phyloP scores from a whole-genome alignment of 768 basidiomycete genomes.

The Hypsizygus marmoreus region DNA sequence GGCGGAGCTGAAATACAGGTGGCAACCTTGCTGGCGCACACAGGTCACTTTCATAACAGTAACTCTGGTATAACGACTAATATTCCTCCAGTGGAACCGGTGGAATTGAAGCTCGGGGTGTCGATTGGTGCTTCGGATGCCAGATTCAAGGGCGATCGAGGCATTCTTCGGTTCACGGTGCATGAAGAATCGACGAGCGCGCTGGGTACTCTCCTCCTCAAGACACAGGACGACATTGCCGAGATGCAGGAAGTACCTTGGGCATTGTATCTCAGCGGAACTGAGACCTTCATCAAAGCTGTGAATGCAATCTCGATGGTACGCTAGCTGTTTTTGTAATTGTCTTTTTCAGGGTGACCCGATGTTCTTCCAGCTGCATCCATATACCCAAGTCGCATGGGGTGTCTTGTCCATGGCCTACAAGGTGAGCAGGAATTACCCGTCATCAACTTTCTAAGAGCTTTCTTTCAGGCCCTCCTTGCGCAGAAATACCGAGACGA shows the following conservation, averaged over 20 bases:
- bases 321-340: background rate
- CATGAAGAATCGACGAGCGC: too few relatives aligned
- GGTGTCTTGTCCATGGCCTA: background rate
- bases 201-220: too few relatives aligned
- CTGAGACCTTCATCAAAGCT: background rate
- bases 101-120: too few relatives aligned
- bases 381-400: background rate
- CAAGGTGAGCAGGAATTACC: background rate
- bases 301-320: background rate
- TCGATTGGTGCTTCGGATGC: too few relatives aligned
- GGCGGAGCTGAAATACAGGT: background rate
- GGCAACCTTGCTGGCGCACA: background rate
- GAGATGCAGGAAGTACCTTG: background rate
- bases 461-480: background rate
- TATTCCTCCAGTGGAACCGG: too few relatives aligned
- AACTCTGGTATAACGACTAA: too few relatives aligned
- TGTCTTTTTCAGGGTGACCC: background rate
- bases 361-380: background rate
- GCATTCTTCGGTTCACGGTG: too few relatives aligned
- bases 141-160: too few relatives aligned
- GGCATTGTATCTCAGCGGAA: too few relatives aligned
- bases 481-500: background rate
- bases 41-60: background rate
- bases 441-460: background rate
- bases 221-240: too few relatives aligned